Percentiles rank a stretch among this genome's conserved stretches.
phyloP scores from a whole-genome alignment of 768 basidiomycete species.

The Pleurotus djamor region DNA sequence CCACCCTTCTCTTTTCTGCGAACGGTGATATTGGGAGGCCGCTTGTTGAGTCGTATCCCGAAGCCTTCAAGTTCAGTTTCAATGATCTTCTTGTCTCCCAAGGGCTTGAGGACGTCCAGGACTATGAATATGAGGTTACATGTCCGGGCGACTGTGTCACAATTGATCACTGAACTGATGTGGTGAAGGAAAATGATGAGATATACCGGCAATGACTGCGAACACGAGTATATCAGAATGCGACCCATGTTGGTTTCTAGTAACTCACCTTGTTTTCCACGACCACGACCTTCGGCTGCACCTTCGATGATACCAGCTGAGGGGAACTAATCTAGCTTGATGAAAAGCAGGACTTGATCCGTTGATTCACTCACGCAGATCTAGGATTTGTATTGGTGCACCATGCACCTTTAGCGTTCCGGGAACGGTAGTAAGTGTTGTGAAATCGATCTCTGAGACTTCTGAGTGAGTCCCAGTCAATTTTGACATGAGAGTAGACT shows the following conservation, averaged over 20 bases:
- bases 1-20: conserved; percentile 90
- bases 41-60: conserved; percentile 94
- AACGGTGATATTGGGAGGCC: conserved; percentile 82
- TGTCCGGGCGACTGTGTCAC: conserved; percentile 81
- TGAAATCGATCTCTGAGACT: conserved; percentile 96
- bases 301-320: conserved; percentile 97
- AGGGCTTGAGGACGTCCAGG: conserved; percentile 96
- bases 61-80: conserved; percentile 97
- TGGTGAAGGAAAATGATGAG: background rate
- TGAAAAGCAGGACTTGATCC: conserved; percentile 3
- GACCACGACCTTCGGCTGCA: conserved; percentile 92
- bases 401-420: conserved; percentile 95
- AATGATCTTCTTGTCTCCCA: conserved; percentile 91
- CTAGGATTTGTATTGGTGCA: conserved; percentile 93
- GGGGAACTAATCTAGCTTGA: conserved; percentile 14
- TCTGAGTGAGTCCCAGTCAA: conserved; percentile 96
- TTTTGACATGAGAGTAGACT: conserved; percentile 95
- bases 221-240: conserved; percentile 8
- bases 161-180: background rate
- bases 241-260: background rate
- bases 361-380: conserved; percentile 63
- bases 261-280: conserved; percentile 82
- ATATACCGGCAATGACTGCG: conserved; percentile 75
- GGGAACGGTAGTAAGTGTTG: conserved; percentile 92
- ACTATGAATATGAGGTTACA: conserved; percentile 99